These are phyloP conservation scores for Orbilia oligospora DNA, from an alignment of 2,329 filamentous ascomycete genomes.

Conservation along the genomic window DNA sequence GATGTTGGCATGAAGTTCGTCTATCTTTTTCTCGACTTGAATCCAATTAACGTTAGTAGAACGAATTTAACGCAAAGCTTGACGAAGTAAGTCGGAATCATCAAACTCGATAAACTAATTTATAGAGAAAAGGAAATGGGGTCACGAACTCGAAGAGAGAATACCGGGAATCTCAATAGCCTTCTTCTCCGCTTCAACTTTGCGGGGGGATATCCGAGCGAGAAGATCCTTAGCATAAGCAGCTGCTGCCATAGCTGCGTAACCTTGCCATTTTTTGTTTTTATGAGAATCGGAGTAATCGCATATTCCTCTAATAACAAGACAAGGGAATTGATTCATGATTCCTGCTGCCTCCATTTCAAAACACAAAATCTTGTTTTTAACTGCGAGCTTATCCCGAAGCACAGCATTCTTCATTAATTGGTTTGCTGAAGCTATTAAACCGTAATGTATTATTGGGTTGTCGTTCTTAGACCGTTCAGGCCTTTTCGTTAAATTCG, in stretches of 20 bases:
- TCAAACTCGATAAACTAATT: too few species aligned
- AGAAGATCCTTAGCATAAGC: constrained; percentile 32
- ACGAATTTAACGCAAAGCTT: too few species aligned
- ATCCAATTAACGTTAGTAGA: background rate
- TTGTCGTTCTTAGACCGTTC: constrained; percentile 26
- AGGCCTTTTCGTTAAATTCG: constrained; percentile 60
- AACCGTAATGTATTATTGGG: constrained; percentile 11
- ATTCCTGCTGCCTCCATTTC: too few species aligned
- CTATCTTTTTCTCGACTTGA: background rate
- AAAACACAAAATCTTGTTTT: constrained; percentile 18
- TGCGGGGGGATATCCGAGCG: background rate
- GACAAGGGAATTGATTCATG: constrained; percentile 33
- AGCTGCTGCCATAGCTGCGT: constrained; percentile 28
- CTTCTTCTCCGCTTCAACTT: constrained; percentile 3
- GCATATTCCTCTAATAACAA: constrained; percentile 28
- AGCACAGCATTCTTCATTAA: constrained; percentile 40
- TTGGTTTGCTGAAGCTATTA: constrained; percentile 54
- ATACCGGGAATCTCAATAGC: background rate
- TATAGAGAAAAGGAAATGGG: background rate
- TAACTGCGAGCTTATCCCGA: constrained; percentile 30
- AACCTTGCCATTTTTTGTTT: constrained; percentile 33
- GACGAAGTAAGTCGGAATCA: too few species aligned
- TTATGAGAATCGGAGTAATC: constrained; percentile 43
- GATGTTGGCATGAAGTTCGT: background rate
- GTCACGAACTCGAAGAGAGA: constrained; percentile 17